These are phyloP conservation scores for Luzula sylvatica DNA, from an alignment of 176 grass and related monocot genomes.

Conservation along the genomic window DNA sequence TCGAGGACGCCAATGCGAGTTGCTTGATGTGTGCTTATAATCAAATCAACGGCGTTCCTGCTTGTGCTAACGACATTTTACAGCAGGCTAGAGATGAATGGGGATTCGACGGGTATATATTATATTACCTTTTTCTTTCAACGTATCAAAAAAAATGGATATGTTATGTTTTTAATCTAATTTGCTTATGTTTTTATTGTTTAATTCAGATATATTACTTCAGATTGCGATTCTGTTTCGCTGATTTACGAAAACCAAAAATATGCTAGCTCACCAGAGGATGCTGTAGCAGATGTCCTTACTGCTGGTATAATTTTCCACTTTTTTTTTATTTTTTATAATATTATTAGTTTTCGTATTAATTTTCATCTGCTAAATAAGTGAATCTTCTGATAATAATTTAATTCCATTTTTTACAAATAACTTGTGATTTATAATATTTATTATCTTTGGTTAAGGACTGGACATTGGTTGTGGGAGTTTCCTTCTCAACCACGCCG, in stretches of 20 bases:
- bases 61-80: constrained; percentile 65
- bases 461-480: constrained; percentile 95
- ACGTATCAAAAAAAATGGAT: too few relatives aligned
- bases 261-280: constrained; percentile 58
- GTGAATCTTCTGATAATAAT: too few relatives aligned
- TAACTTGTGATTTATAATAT: too few relatives aligned
- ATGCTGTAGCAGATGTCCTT: constrained; percentile 81
- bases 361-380: too few relatives aligned
- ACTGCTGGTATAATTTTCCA: constrained; percentile 62
- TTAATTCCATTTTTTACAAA: too few relatives aligned
- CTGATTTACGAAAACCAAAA: constrained; percentile 77
- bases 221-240: constrained; percentile 79
- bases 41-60: constrained; percentile 73
- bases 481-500: constrained; percentile 49
- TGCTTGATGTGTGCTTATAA: constrained; percentile 98
- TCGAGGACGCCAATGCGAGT: constrained; percentile 70
- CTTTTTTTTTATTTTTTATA: too few relatives aligned
- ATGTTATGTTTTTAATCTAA: constrained; percentile 14
- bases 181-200: constrained; percentile 19
- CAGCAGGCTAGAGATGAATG: constrained; percentile 72
- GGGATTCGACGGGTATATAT: constrained; percentile 74
- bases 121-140: background rate
- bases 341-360: too few relatives aligned
- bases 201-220: constrained; percentile 58
- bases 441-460: constrained; percentile 19